phyloP scores from a whole-genome alignment of 768 basidiomycete species.

The Neoboletus subvelutipes region DNA sequence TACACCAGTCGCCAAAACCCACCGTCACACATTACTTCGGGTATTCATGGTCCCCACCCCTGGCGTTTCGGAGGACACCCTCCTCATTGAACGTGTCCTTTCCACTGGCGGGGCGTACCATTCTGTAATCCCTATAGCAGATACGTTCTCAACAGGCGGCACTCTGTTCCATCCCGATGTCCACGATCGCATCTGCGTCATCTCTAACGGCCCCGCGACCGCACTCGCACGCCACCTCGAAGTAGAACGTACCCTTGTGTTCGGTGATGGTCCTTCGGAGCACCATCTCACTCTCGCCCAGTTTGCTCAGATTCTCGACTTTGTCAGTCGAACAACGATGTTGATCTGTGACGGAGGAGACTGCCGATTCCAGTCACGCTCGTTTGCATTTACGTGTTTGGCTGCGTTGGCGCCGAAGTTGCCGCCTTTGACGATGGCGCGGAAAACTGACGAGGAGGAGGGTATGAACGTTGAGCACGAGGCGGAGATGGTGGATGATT shows the following conservation, averaged over 20 bases:
- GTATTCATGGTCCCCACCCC: not conserved
- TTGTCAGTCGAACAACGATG: constrained; percentile 7
- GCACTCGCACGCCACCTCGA: not conserved
- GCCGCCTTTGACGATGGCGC: not conserved
- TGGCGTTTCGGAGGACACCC: not conserved
- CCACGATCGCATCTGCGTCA: constrained; percentile 7
- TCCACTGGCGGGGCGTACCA: constrained; percentile 6
- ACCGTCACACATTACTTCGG: constrained; percentile 13
- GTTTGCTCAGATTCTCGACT: constrained; percentile 3
- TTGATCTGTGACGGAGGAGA: constrained; percentile 6
- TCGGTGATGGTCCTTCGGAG: not conserved
- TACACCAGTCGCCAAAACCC: not conserved
- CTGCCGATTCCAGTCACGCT: constrained; percentile 14
- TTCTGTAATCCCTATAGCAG: constrained; percentile 1
- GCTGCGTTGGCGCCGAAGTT: constrained; percentile 3
- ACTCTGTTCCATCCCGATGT: constrained; percentile 11
- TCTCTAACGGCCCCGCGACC: not conserved
- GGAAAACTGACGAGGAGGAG: not conserved
- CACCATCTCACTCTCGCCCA: constrained; percentile 1
- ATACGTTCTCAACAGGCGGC: not conserved
- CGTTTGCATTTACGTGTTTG: constrained; percentile 15
- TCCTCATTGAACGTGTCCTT: constrained; percentile 20
- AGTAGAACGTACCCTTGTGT: constrained; percentile 11
- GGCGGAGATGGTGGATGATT: not conserved
- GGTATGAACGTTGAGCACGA: not conserved